Conservation (phyloP, 2,329 filamentous ascomycete species). For the Mycosphaerella arachidis region DNA sequence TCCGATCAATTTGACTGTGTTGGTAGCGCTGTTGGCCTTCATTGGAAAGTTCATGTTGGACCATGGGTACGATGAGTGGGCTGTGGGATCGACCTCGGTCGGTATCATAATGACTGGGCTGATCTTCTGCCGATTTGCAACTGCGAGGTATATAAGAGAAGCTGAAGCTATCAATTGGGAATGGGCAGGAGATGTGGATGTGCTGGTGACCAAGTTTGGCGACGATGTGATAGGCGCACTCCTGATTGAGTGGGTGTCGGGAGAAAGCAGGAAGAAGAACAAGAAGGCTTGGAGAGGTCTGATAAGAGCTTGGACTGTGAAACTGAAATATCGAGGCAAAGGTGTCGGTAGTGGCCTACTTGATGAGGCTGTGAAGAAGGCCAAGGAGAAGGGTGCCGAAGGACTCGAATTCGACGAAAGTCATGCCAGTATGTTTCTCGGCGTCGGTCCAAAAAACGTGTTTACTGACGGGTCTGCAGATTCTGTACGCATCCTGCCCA, state of each 20-base stretch:
- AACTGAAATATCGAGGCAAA: constrained; percentile 61
- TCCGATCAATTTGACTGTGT: constrained; percentile 42
- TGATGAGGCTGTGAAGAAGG: constrained; percentile 65
- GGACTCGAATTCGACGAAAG: constrained; percentile 69
- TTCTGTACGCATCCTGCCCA: constrained; percentile 56
- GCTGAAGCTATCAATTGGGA: constrained; percentile 59
- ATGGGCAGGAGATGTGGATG: constrained; percentile 52
- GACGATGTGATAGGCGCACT: constrained; percentile 66
- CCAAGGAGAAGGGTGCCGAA: constrained; percentile 63
- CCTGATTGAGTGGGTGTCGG: constrained; percentile 61
- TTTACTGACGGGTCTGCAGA: constrained; percentile 25
- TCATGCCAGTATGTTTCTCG: constrained; percentile 63
- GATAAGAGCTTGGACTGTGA: constrained; percentile 79
- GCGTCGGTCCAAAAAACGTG: neutral
- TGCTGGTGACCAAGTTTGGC: constrained; percentile 63
- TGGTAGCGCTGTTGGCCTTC: constrained; percentile 38
- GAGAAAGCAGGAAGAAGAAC: constrained; percentile 38
- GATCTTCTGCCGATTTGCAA: constrained; percentile 56
- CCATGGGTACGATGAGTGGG: constrained; percentile 47
- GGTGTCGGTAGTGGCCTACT: constrained; percentile 71
- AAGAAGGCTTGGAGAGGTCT: constrained; percentile 61
- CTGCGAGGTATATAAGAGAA: constrained; percentile 57
- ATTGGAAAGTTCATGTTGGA: constrained; percentile 40
- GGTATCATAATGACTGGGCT: constrained; percentile 62
- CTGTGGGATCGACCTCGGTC: constrained; percentile 55